These are phyloP conservation scores for Oldenlandia corymbosa DNA, from an alignment of 257 asterid species.

Conservation along the genomic window DNA sequence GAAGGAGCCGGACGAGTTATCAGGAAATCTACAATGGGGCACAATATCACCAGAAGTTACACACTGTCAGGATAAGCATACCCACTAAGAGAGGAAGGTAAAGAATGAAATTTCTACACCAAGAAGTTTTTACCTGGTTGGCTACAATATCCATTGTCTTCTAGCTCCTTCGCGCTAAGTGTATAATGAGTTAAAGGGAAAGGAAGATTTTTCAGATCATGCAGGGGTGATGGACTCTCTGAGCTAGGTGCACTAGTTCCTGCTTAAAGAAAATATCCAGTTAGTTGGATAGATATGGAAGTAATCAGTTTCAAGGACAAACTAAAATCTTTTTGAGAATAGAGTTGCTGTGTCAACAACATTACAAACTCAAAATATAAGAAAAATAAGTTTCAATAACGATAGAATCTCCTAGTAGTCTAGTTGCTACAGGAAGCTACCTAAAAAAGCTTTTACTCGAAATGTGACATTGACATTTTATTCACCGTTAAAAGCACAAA, in stretches of 20 bases:
- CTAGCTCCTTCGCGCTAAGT: conserved; percentile 69
- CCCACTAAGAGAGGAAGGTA: background rate
- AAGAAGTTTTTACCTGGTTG: conserved; percentile 49
- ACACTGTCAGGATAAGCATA: background rate
- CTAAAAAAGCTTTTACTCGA: background rate
- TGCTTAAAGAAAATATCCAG: conserved; percentile 22
- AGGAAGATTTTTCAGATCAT: conserved; percentile 48
- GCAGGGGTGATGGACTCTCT: conserved; percentile 29
- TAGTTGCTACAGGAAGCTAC: background rate
- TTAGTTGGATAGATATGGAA: background rate
- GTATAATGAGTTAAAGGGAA: conserved; percentile 78
- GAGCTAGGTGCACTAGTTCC: conserved; percentile 28
- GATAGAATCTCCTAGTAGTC: background rate
- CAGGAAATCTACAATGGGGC: conserved; percentile 52
- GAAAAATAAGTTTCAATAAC: background rate
- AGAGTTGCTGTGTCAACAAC: background rate
- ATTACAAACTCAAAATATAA: background rate
- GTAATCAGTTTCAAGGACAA: no score
- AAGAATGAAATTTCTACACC: background rate
- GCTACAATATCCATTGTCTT: conserved; percentile 73
- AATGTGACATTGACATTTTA: background rate
- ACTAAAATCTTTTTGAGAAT: background rate
- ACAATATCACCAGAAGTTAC: background rate
- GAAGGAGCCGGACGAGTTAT: conserved; percentile 72
- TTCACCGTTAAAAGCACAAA: background rate